Base-by-base conservation (phyloP, 441 rosid genomes). In the Aleurites moluccanus region DNA sequence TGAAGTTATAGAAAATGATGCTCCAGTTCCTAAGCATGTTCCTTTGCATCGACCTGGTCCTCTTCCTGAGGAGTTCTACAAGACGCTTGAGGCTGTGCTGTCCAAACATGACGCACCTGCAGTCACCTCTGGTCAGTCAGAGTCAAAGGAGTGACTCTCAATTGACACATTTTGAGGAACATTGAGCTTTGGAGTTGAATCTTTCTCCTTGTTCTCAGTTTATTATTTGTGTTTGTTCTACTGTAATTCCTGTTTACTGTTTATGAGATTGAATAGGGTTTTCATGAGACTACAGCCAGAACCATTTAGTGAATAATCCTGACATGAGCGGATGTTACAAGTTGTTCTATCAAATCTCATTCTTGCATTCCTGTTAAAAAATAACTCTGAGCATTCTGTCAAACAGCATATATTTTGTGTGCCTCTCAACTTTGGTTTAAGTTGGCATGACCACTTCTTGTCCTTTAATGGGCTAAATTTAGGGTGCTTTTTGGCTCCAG, bases 31-130 rank as follows among this genome's bases (percentile, higher is more conserved):
- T 2, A 91, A 91, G 86, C 98, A 91, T 72, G 90, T 94, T 70
- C 97, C 98, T 67, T 83, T 77, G 73, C 98, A 94, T 78, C 90
- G 93, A 74, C 97, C 97, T 21, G 95, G 94, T 72, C 97, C 98
- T 73, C 90, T 92, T 42, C 97, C 95, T 0, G 90, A 79, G 81
- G 94, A 94, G 78, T 94, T 92, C 80, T 90, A 92, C 88, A 84
- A 80, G 82, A 88, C 97, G 14, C 79, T 91, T 11, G 89, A 89
- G 81, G 87, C 91, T 73, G 74, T 84, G 78, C 78, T 79, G 13
- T 28, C 85, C 20, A 70, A 68, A 53, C 79, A 83, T 68, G 88
- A 83, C 21, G 81, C 78, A 59, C 88, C 91, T 16, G 79, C 87
- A 74, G 85, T 82, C 70, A 71, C 83, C 75, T 77, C 93, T 23